These are phyloP conservation scores for Cyclotella baltica DNA, from an alignment of 108 stramenopile species.

Conservation along the genomic window DNA sequence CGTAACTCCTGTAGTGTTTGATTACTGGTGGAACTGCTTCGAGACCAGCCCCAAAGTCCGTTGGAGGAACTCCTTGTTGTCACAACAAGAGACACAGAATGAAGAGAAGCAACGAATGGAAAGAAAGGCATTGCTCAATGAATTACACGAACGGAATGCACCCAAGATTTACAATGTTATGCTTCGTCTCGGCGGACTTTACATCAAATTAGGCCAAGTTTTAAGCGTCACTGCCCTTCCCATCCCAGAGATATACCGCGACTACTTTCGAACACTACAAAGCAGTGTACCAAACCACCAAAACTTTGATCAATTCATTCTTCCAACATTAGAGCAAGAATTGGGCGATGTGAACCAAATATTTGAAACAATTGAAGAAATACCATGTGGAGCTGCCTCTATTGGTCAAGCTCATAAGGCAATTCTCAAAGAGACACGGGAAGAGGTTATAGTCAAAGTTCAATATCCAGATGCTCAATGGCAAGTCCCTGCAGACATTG, in stretches of 20 bases:
- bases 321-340: slow-evolving; percentile 69
- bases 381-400: slow-evolving; percentile 90
- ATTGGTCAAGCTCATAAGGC: slow-evolving; percentile 95
- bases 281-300: slow-evolving; percentile 79
- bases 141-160: slow-evolving; percentile 68
- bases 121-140: slow-evolving; percentile 29
- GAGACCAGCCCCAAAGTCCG: slow-evolving; percentile 64
- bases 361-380: slow-evolving; percentile 79
- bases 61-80: slow-evolving; percentile 6
- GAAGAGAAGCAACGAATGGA: slow-evolving; percentile 8
- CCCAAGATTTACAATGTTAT: slow-evolving; percentile 71
- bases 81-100: not conserved
- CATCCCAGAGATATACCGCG: slow-evolving; percentile 72
- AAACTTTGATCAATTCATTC: slow-evolving; percentile 72
- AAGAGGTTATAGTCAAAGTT: slow-evolving; percentile 91
- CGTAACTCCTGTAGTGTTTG: slow-evolving; percentile 66
- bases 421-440: slow-evolving; percentile 36
- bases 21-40: slow-evolving; percentile 68
- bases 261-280: slow-evolving; percentile 74
- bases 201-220: slow-evolving; percentile 94
- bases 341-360: slow-evolving; percentile 70
- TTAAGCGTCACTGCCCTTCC: slow-evolving; percentile 81
- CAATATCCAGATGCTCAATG: slow-evolving; percentile 91
- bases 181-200: slow-evolving; percentile 88
- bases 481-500: slow-evolving; percentile 83